Evolutionary conservation across 2,329 filamentous ascomycete genomes (phyloP).

Genomic region (Scedosporium apiospermum): DNA sequence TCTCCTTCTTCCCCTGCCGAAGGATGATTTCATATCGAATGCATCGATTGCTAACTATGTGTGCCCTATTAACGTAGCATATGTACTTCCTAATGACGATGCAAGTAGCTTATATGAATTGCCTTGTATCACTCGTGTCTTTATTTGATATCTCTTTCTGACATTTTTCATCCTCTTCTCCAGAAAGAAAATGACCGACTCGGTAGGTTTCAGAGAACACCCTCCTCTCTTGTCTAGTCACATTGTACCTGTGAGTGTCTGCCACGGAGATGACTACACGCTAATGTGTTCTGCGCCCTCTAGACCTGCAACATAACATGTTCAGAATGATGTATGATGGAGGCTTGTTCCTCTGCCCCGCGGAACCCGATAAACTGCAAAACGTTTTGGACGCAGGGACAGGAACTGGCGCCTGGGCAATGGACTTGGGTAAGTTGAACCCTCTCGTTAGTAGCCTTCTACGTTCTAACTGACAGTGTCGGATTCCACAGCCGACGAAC

Average conservation of each 20-base stretch:
- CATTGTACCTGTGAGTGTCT: background rate
- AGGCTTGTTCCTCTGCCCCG: constrained; percentile 14
- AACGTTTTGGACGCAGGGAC: constrained; percentile 22
- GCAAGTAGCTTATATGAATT: background rate
- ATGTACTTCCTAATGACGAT: background rate
- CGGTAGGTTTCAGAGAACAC: background rate
- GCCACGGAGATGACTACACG: no score
- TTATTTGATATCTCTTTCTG: no score
- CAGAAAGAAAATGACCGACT: background rate
- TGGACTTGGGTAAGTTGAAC: constrained; percentile 17
- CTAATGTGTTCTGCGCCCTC: background rate
- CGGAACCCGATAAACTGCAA: constrained; percentile 9
- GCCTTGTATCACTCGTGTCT: background rate
- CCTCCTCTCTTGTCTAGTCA: constrained; percentile 7
- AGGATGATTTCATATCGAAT: background rate
- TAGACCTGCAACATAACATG: constrained; percentile 19
- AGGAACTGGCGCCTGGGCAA: constrained; percentile 22
- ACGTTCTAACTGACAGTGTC: background rate
- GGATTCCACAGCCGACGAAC: constrained; percentile 12
- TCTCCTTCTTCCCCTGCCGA: no score
- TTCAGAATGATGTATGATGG: constrained; percentile 16
- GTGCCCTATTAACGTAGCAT: background rate
- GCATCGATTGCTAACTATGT: background rate
- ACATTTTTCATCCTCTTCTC: background rate
- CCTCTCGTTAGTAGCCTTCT: background rate